Conservation (phyloP, 768 basidiomycete species). For the Harrya chromipes region DNA sequence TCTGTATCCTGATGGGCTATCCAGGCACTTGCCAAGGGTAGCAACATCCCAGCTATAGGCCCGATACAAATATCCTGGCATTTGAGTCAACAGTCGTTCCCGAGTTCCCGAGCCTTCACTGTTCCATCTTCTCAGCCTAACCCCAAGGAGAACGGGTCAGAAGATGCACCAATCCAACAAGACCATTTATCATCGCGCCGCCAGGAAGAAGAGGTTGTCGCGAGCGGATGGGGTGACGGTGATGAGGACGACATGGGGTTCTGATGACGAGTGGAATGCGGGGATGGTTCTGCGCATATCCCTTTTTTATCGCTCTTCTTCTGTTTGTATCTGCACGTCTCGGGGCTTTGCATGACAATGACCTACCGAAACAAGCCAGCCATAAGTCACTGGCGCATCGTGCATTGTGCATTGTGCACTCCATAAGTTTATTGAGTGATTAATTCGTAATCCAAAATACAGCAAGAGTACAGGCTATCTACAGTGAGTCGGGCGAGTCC, state of each 20-base stretch:
- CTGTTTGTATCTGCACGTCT: constrained; percentile 16
- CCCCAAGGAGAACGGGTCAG: constrained; percentile 21
- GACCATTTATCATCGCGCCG: constrained; percentile 31
- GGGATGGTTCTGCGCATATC: constrained; percentile 1
- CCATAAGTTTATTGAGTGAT: background rate
- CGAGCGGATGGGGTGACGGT: constrained; percentile 67
- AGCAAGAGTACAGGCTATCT: background rate
- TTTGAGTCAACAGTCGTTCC: constrained; percentile 31
- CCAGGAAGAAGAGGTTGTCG: constrained; percentile 60
- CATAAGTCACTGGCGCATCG: constrained; percentile 6
- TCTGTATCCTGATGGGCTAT: constrained; percentile 11
- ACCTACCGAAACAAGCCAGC: constrained; percentile 10
- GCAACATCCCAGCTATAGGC: constrained; percentile 62
- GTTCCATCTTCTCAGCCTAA: constrained; percentile 18
- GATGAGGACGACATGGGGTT: constrained; percentile 78
- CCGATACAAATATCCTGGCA: constrained; percentile 68
- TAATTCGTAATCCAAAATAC: no score
- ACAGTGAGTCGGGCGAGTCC: constrained; percentile 7
- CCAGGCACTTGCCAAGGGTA: constrained; percentile 72
- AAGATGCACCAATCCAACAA: constrained; percentile 19
- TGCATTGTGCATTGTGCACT: background rate
- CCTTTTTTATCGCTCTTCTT: background rate
- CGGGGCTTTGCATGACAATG: constrained; percentile 11
- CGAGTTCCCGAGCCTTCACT: constrained; percentile 20
- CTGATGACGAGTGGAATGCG: constrained; percentile 21